A percentile compares a stretch with the other conserved stretches of the same genome.
Conservation (phyloP, 352 stramenopile genomes). For the Aphanomyces euteiches region DNA sequence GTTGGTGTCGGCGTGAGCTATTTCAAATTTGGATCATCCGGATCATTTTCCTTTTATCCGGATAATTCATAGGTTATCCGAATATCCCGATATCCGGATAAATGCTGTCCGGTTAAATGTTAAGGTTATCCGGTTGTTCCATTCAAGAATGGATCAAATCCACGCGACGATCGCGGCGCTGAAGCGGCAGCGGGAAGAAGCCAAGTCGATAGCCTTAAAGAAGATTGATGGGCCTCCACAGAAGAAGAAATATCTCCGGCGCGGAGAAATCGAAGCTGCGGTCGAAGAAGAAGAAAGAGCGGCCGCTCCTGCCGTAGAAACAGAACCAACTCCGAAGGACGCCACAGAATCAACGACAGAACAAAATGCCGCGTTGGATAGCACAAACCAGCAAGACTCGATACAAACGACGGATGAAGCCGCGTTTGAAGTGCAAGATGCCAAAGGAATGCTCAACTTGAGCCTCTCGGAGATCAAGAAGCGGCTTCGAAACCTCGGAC, state of each 20-base stretch:
- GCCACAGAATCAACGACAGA: slow-evolving; percentile 3
- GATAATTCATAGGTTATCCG: slow-evolving; percentile 5
- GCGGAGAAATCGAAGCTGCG: slow-evolving; percentile 65
- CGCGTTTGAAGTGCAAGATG: neutral
- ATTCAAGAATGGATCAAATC: slow-evolving; percentile 22
- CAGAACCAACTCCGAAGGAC: neutral
- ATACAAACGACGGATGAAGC: neutral
- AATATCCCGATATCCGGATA: too few relatives aligned
- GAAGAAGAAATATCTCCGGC: slow-evolving; percentile 77
- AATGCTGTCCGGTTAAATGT: neutral
- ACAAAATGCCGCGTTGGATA: neutral
- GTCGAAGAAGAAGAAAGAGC: slow-evolving; percentile 36
- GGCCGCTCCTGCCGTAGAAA: neutral
- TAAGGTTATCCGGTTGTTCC: neutral
- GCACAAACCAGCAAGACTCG: neutral
- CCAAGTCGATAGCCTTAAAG: slow-evolving; percentile 11
- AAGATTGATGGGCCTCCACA: neutral
- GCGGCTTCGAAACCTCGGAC: slow-evolving; percentile 68
- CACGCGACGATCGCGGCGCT: slow-evolving; percentile 18
- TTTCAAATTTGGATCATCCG: neutral
- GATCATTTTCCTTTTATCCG: neutral
- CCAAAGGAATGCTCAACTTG: slow-evolving; percentile 32
- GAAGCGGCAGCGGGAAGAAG: slow-evolving; percentile 24
- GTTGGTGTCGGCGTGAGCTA: slow-evolving; percentile 18
- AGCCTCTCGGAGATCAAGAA: slow-evolving; percentile 73